Evolutionary conservation across 2,329 filamentous ascomycete species (phyloP), one percentile per base, ranked within the genome.

Genomic region (Fusarium chaquense): DNA sequence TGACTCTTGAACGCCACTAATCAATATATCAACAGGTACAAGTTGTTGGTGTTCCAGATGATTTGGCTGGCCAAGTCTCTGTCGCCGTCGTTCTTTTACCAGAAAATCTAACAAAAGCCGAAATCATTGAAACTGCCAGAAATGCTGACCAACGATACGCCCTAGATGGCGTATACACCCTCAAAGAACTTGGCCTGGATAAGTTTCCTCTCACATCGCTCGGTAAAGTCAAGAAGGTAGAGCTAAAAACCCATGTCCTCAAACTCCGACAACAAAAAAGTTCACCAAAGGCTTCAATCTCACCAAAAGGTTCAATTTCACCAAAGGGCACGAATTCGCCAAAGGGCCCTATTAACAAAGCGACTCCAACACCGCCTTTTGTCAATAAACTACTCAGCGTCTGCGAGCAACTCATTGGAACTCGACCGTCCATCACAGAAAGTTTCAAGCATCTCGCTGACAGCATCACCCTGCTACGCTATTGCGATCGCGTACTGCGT

Each of bases 41-140:
- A 57, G 80, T 85, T 3, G 77, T 85, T 15, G 83, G 82, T 11
- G 73, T 81, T 2, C 76, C 78, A 4, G 82, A 85, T 66, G 76
- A 80, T 15, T 71, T 83, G 56, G 82, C 83, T 28, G 83, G 83
- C 6, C 83, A 86, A 65, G 78, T 86, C 5, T 81, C 82, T 1
- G 79, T 85, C 16, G 84, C 84, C 4, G 73, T 85, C 15, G 79
- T 84, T 28, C 72, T 76, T 33, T 62, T 79, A 4, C 76, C 79
- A 1, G 38, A 76, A n/a, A 67, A 72, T 4, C 66, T 73, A 1
- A 66, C 78, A 30, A 82, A 81, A 65, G 36, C 67, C 0, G 72
- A 77, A 20, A 69, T 81, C n/a, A 60, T 73, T 41, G 66, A 76
- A 47, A 77, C 76, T 50, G 73, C 77, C 4, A 67, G 73, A 32